Evolutionary conservation across 2,329 filamentous ascomycete species (phyloP).

Genomic region (Apiospora pterosperma): DNA sequence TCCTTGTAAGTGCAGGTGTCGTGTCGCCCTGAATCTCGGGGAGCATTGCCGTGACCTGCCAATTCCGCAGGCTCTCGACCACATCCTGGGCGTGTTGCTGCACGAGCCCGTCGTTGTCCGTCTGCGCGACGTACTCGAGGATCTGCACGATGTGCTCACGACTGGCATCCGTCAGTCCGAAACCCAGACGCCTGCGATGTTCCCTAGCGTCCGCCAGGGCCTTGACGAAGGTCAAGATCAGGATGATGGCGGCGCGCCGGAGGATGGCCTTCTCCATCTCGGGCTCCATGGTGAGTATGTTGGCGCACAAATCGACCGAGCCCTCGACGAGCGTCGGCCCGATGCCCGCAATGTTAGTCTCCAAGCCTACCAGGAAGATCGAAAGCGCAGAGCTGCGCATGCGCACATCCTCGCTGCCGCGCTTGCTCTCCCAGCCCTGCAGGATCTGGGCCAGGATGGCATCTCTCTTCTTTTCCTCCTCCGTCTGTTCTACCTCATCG

Average conservation of each 20-base stretch:
- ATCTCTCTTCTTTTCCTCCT: conserved; percentile 18
- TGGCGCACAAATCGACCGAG: conserved; percentile 60
- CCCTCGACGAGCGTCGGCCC: conserved; percentile 49
- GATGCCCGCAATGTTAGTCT: conserved; percentile 57
- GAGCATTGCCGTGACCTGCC: conserved; percentile 51
- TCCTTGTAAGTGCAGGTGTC: conserved; percentile 23
- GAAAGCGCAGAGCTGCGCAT: conserved; percentile 68
- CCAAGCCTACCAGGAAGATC: conserved; percentile 57
- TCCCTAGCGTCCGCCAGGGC: conserved; percentile 54
- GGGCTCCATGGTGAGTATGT: conserved; percentile 60
- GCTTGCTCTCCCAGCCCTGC: conserved; percentile 63
- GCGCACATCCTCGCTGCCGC: conserved; percentile 65
- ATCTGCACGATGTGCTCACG: conserved; percentile 60
- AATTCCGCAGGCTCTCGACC: conserved; percentile 63
- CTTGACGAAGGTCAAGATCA: conserved; percentile 59
- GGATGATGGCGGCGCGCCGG: conserved; percentile 61
- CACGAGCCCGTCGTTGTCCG: conserved; percentile 67
- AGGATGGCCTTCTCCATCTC: conserved; percentile 60
- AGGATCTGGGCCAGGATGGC: conserved; percentile 58
- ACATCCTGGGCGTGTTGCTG: conserved; percentile 63
- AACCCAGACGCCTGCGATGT: conserved; percentile 42
- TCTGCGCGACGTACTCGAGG: conserved; percentile 59
- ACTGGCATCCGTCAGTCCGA: conserved; percentile 52
- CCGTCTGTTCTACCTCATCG: conserved; percentile 24
- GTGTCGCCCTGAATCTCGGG: conserved; percentile 26